Percentiles rank a stretch among this genome's conserved stretches.
phyloP scores from a whole-genome alignment of 768 basidiomycete species.

The Collybiopsis luxurians region DNA sequence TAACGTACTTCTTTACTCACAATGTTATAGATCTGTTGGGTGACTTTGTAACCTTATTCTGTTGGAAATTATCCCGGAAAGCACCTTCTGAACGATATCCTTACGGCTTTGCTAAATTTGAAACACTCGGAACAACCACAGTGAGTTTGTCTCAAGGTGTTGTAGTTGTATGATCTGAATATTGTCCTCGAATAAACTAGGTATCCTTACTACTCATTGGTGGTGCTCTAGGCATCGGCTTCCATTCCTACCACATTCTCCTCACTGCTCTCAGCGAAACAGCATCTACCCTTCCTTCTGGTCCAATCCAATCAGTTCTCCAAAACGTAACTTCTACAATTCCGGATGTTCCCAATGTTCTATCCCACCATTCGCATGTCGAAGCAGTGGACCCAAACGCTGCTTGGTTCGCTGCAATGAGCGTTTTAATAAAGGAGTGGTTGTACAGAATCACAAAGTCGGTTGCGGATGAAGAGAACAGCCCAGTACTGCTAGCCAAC shows the following conservation, averaged over 20 bases:
- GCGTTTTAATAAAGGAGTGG: conserved; percentile 88
- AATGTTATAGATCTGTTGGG: conserved; percentile 67
- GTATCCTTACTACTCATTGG: conserved; percentile 77
- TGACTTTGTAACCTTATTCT: conserved; percentile 88
- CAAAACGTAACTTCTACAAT: conserved; percentile 53
- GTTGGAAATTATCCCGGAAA: conserved; percentile 81
- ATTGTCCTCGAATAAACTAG: no score
- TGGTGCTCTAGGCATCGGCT: conserved; percentile 80
- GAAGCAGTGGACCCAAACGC: conserved; percentile 85
- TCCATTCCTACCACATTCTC: conserved; percentile 88
- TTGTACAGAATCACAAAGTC: conserved; percentile 84
- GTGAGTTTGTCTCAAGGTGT: conserved; percentile 40
- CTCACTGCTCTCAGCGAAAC: conserved; percentile 68
- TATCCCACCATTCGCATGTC: conserved; percentile 58
- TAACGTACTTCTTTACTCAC: not conserved
- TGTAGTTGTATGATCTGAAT: no score
- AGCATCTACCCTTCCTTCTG: conserved; percentile 60
- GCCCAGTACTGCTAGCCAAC: conserved; percentile 92
- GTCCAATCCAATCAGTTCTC: conserved; percentile 62
- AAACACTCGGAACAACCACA: conserved; percentile 90
- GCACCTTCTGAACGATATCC: conserved; percentile 82
- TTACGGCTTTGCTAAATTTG: conserved; percentile 91
- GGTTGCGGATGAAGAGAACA: conserved; percentile 89
- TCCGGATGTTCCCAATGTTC: conserved; percentile 44
- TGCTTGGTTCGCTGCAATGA: conserved; percentile 89